Evolutionary conservation across 2,329 filamentous ascomycete species (phyloP), one percentile per base, ranked within the genome.

Genomic region (Botrytis fragariae): DNA sequence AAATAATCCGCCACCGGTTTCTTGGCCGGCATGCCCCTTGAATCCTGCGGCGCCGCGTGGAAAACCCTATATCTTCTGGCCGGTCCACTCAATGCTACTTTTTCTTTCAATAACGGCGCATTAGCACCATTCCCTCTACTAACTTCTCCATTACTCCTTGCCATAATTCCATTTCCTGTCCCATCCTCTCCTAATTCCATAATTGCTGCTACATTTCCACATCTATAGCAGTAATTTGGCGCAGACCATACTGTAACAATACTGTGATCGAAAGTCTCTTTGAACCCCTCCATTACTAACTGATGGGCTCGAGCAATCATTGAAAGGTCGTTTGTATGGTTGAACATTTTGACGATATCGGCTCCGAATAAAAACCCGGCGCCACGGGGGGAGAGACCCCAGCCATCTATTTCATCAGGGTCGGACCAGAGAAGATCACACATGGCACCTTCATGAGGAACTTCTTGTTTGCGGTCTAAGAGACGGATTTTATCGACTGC

Each of bases 201-300:
- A 74, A 99, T 95, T 0, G 96, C 95, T 0, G 96, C 96, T 20
- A 99, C 95, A 79, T 98, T 98, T 72, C 95, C 95, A 80, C 95
- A 98, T 54, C 76, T 76, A 84, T 98, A 98, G 84, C 95, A 98
- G 85, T 98, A 98, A 82, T 98, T 98, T 0, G 95, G 95, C 16
- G 95, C 95, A 0, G 93, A 97, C 95, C 96, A 99, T n/a, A 99
- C 96, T 0, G 96, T 99, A 60, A 98, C 96, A 76, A 99, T 98
- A 65, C 91, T 93, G 22, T 91, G 92, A 81, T 97, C 94, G 80
- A 98, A 99, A 95, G 98, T 98, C 82, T 98, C 96, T 84, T 98
- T 98, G 83, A 98, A 99, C 0, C 96, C 96, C 82, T 99, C 96
- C 96, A 98, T 99, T 76, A 99, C 96, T 35, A 99, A 90, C 82